A percentile compares a stretch with the other conserved stretches of the same genome.
These are phyloP conservation scores for Eimeria sp. DNA, from an alignment of 169 alveolate species.

Conservation along the genomic window DNA sequence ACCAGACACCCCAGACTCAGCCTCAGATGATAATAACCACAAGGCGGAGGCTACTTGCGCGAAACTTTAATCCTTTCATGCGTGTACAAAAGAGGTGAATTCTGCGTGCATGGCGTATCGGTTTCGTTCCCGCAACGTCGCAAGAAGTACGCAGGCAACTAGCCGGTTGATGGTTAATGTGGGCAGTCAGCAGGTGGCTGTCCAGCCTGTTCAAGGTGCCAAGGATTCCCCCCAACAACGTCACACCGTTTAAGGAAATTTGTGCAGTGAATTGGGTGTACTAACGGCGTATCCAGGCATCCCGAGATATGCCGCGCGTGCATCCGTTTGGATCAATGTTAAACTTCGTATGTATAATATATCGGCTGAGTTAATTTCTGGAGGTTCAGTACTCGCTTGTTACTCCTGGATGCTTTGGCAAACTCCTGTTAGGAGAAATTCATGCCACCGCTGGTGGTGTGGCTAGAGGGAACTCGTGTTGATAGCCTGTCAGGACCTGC, in stretches of 20 bases:
- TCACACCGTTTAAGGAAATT: neutral
- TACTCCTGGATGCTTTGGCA: neutral
- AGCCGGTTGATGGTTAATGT: neutral
- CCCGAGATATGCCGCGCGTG: neutral
- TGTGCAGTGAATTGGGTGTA: neutral
- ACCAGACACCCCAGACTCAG: neutral
- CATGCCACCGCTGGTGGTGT: neutral
- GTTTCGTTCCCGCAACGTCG: neutral
- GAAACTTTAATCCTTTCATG: neutral
- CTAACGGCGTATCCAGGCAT: slow-evolving; percentile 24
- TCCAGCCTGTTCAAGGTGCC: slow-evolving; percentile 12
- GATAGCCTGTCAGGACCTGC: neutral
- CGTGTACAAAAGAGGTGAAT: slow-evolving; percentile 5
- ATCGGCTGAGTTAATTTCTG: neutral
- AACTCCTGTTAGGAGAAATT: neutral
- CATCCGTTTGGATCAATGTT: slow-evolving; percentile 20
- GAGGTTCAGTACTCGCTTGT: neutral
- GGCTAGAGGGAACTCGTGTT: neutral
- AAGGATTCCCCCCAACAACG: neutral
- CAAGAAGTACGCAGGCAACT: neutral
- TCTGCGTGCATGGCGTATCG: neutral
- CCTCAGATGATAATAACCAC: neutral
- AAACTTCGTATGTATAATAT: neutral
- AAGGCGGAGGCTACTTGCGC: slow-evolving; percentile 5
- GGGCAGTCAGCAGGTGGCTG: neutral